These are phyloP conservation scores for Erucastrum elatum DNA, from an alignment of 345 rosid genomes.

Conservation along the genomic window DNA sequence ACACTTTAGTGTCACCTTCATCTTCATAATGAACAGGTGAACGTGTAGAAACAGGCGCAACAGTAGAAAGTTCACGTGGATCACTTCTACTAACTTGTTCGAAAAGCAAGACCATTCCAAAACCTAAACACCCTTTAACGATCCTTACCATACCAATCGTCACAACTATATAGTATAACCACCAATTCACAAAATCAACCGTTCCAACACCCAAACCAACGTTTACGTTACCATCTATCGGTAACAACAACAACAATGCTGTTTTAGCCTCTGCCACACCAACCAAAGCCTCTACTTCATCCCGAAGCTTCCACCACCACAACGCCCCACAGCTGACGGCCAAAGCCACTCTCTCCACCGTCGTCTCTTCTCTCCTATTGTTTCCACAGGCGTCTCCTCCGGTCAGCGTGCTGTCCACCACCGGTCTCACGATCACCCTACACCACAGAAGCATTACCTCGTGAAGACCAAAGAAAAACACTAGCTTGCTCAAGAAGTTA, in stretches of 20 bases:
- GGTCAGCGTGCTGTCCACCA: constrained; percentile 61
- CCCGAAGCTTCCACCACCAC: constrained; percentile 87
- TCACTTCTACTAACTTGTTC: constrained; percentile 35
- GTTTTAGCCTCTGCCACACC: constrained; percentile 51
- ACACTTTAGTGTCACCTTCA: constrained; percentile 36
- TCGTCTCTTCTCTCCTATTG: constrained; percentile 42
- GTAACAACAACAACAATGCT: constrained; percentile 36
- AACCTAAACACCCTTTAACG: constrained; percentile 53
- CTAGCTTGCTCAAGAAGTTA: constrained; percentile 46
- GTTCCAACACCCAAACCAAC: constrained; percentile 27
- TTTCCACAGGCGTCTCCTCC: constrained; percentile 26
- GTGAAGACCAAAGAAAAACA: constrained; percentile 76
- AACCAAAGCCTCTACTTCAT: constrained; percentile 69
- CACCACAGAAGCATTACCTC: constrained; percentile 64
- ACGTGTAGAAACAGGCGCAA: neutral
- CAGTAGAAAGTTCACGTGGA: constrained; percentile 16
- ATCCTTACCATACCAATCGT: constrained; percentile 70
- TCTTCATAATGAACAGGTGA: neutral
- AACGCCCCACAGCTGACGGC: constrained; percentile 54
- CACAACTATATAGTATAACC: constrained; percentile 70
- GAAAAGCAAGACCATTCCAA: constrained; percentile 47
- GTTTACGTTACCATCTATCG: constrained; percentile 26
- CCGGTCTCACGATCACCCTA: constrained; percentile 58
- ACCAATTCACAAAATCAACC: constrained; percentile 64
- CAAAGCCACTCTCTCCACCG: constrained; percentile 49